Conservation (phyloP, 2,329 filamentous ascomycete species). For the Aspergillus transmontanensis region DNA sequence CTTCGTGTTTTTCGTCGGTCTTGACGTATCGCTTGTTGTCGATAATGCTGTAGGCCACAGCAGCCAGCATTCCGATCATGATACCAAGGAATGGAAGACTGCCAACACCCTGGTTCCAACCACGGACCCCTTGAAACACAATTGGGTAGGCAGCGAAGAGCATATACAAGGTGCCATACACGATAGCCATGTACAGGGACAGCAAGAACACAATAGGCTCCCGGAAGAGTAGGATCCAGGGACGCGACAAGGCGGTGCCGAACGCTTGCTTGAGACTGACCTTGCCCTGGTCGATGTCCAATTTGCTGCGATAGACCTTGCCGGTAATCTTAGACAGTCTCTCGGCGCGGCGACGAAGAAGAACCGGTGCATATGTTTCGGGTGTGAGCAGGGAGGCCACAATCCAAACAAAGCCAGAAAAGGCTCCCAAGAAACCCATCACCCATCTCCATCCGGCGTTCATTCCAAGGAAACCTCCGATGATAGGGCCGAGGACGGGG, state of each 20-base stretch:
- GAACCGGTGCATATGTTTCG: constrained; percentile 52
- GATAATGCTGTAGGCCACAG: constrained; percentile 43
- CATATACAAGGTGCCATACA: constrained; percentile 57
- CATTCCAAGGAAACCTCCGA: constrained; percentile 67
- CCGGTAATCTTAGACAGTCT: constrained; percentile 53
- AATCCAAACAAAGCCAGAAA: constrained; percentile 62
- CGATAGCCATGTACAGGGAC: constrained; percentile 54
- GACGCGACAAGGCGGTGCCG: constrained; percentile 53
- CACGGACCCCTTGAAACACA: constrained; percentile 49
- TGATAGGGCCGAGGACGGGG: constrained; percentile 65
- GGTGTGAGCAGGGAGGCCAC: constrained; percentile 33
- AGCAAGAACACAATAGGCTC: constrained; percentile 56
- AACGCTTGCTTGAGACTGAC: constrained; percentile 42
- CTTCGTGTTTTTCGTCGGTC: constrained; percentile 49
- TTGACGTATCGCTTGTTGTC: constrained; percentile 46
- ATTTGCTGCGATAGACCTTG: constrained; percentile 49
- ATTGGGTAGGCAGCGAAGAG: constrained; percentile 57
- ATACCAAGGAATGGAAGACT: constrained; percentile 54
- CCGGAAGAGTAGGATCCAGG: constrained; percentile 51
- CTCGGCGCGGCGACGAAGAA: constrained; percentile 54
- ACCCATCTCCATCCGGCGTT: constrained; percentile 71
- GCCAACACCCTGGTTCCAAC: constrained; percentile 51
- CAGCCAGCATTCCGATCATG: constrained; percentile 45
- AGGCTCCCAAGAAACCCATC: constrained; percentile 63
- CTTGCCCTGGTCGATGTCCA: constrained; percentile 46